Conservation (phyloP, 1,284 basidiomycete genomes). For the Naganishia sp. region DNA sequence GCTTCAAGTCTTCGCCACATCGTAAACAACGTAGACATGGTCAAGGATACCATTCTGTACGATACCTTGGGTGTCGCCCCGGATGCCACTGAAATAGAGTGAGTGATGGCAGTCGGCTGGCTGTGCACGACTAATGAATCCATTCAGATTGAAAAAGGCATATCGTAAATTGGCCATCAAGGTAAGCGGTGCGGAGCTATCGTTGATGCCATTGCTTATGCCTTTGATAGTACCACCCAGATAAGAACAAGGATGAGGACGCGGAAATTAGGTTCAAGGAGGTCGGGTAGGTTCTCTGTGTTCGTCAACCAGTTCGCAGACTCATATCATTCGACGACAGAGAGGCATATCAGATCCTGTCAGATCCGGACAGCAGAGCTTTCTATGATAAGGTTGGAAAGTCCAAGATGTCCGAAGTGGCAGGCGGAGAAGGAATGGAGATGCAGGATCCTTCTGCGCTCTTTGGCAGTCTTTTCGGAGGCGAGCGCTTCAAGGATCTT, state of each 20-base stretch:
- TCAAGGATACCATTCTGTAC: constrained; percentile 53
- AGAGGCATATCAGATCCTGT: constrained; percentile 87
- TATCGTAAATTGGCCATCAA: constrained; percentile 95
- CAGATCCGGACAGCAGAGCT: constrained; percentile 78
- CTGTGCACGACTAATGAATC: not conserved
- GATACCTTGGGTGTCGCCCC: constrained; percentile 51
- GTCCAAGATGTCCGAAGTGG: constrained; percentile 48
- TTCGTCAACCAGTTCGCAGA: constrained; percentile 7
- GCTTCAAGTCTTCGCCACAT: constrained; percentile 3
- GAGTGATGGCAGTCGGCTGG: constrained; percentile 23
- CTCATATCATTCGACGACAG: constrained; percentile 55
- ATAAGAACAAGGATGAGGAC: constrained; percentile 84
- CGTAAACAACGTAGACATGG: constrained; percentile 36
- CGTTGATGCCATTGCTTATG: not conserved
- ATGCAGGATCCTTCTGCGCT: constrained; percentile 87
- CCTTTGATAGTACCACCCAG: constrained; percentile 75
- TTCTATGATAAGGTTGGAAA: constrained; percentile 97
- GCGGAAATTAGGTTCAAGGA: constrained; percentile 93
- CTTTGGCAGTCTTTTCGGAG: constrained; percentile 89
- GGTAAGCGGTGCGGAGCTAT: constrained; percentile 57
- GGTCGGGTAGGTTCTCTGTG: constrained; percentile 64
- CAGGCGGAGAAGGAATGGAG: constrained; percentile 57
- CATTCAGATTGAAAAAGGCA: constrained; percentile 76
- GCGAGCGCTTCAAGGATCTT: constrained; percentile 63
- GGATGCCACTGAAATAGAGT: constrained; percentile 52